phyloP scores from a whole-genome alignment of 2,329 filamentous ascomycete genomes.

The Xylariaceae sp. region DNA sequence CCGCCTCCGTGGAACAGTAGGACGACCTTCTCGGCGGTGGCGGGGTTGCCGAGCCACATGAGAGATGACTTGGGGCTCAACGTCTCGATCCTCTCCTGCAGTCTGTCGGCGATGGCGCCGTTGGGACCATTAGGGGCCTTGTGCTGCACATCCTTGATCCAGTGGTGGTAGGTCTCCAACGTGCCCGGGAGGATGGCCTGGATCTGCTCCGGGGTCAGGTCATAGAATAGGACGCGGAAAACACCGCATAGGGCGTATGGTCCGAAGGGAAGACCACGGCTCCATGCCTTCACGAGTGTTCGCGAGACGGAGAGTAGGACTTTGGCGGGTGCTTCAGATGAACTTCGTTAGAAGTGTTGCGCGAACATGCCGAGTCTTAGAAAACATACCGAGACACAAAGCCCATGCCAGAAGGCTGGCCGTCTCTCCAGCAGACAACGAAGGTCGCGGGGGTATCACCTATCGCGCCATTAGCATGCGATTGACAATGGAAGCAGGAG shows the following conservation, averaged over 20 bases:
- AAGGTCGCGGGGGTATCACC: neutral
- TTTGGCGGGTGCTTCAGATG: neutral
- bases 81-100: neutral
- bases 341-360: neutral
- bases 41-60: constrained; percentile 2
- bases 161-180: neutral
- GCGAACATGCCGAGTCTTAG: neutral
- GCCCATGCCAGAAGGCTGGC: neutral
- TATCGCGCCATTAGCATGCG: neutral
- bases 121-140: neutral
- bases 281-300: neutral
- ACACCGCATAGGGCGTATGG: neutral
- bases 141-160: neutral
- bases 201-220: neutral
- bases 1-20: constrained; percentile 1
- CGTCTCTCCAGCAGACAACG: neutral
- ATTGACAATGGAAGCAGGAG: neutral
- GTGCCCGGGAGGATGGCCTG: neutral
- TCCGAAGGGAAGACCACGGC: neutral
- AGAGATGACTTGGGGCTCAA: neutral
- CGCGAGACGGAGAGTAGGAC: neutral
- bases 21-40: neutral
- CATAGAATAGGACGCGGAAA: neutral
- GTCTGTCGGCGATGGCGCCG: neutral
- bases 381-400: neutral